These are phyloP conservation scores for Hemerocallis citrina DNA, from an alignment of 106 monocot species.

Conservation along the genomic window DNA sequence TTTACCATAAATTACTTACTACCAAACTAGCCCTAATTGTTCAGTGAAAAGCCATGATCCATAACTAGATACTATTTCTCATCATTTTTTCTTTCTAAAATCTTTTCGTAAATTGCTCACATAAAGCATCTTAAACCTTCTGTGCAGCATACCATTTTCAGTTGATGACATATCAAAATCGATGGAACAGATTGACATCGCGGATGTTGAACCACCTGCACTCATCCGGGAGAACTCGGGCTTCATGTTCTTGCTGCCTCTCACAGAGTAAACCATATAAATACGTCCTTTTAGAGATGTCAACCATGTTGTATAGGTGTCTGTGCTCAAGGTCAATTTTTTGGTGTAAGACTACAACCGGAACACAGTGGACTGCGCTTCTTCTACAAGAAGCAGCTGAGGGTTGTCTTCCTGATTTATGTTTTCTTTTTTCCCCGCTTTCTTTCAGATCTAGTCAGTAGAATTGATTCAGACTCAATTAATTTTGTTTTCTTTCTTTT, in stretches of 20 bases:
- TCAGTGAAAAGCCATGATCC: neutral
- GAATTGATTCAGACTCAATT: too few species aligned
- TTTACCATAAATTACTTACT: neutral
- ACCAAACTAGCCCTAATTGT: neutral
- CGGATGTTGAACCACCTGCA: constrained; percentile 84
- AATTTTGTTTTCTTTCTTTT: too few species aligned
- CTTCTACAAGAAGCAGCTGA: too few species aligned
- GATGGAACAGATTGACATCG: constrained; percentile 90
- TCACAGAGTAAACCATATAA: constrained; percentile 43
- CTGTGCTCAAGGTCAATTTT: too few species aligned
- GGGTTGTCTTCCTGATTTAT: too few species aligned
- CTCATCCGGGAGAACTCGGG: constrained; percentile 88
- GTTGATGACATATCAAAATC: constrained; percentile 98
- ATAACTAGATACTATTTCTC: neutral
- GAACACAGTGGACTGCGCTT: too few species aligned
- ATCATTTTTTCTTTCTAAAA: neutral
- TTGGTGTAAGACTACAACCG: too few species aligned
- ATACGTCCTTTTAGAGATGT: too few species aligned
- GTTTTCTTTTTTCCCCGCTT: too few species aligned
- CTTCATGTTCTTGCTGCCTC: constrained; percentile 84
- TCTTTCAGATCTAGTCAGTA: too few species aligned
- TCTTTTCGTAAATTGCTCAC: neutral
- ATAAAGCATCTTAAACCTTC: neutral
- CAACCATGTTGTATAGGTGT: too few species aligned
- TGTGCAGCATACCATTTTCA: constrained; percentile 94